Percentiles rank a stretch among this genome's conserved stretches.
These are phyloP conservation scores for Xylaria sp. DNA, from an alignment of 2,329 filamentous ascomycete genomes.

Conservation along the genomic window DNA sequence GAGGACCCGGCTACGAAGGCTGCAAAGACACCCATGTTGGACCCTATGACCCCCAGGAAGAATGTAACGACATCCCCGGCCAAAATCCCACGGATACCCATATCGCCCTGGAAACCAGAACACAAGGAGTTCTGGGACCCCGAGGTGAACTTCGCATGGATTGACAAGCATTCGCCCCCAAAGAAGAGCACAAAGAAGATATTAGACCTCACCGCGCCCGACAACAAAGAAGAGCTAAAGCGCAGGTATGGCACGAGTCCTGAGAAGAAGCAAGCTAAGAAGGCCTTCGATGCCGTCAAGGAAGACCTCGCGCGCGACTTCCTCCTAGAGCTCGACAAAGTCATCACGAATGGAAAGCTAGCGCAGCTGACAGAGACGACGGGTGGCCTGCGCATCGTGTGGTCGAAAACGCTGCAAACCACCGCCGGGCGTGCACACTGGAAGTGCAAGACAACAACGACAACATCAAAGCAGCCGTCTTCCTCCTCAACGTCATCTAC, in stretches of 20 bases:
- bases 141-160: slow-evolving; percentile 49
- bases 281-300: slow-evolving; percentile 71
- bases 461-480: slow-evolving; percentile 40
- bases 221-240: slow-evolving; percentile 43
- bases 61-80: slow-evolving; percentile 42
- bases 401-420: slow-evolving; percentile 82
- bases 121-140: slow-evolving; percentile 51
- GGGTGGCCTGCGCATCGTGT: slow-evolving; percentile 76
- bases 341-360: slow-evolving; percentile 70
- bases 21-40: slow-evolving; percentile 30
- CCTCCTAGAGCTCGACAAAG: slow-evolving; percentile 73
- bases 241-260: slow-evolving; percentile 50
- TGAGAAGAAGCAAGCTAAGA: slow-evolving; percentile 58
- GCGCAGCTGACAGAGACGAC: slow-evolving; percentile 66
- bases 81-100: slow-evolving; percentile 44
- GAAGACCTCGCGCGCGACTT: slow-evolving; percentile 71
- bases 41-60: slow-evolving; percentile 46
- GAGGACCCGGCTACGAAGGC: slow-evolving; percentile 33
- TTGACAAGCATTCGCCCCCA: slow-evolving; percentile 49
- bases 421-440: slow-evolving; percentile 82
- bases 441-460: slow-evolving; percentile 66
- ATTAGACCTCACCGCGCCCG: slow-evolving; percentile 30
- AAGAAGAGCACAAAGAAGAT: slow-evolving; percentile 40
- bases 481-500: slow-evolving; percentile 39
- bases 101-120: slow-evolving; percentile 48